Conservation (phyloP, 768 basidiomycete genomes). For the Pulveroboletus frians region DNA sequence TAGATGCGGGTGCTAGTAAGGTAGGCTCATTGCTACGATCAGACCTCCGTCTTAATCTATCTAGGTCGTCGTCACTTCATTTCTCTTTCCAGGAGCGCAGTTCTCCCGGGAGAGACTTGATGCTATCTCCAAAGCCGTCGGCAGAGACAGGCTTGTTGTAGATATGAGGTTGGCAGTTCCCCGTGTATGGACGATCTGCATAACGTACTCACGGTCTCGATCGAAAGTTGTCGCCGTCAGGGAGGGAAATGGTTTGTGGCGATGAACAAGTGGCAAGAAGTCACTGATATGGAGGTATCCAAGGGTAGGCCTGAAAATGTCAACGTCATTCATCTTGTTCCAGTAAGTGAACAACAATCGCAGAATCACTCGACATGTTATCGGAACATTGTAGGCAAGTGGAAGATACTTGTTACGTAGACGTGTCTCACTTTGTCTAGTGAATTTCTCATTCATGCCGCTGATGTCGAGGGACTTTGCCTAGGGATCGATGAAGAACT, state of each 20-base stretch:
- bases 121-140: constrained; percentile 55
- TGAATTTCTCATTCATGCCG: constrained; percentile 93
- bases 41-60: constrained; percentile 6
- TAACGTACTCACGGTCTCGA: neutral
- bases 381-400: constrained; percentile 76
- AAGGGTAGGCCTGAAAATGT: constrained; percentile 47
- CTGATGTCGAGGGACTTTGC: constrained; percentile 97
- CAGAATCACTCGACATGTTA: constrained; percentile 75
- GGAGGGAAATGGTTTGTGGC: constrained; percentile 85
- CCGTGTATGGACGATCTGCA: neutral
- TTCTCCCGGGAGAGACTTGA: constrained; percentile 74
- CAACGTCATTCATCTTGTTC: neutral
- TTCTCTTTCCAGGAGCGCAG: constrained; percentile 78
- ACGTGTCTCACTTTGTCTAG: constrained; percentile 37
- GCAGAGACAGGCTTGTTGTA: constrained; percentile 85
- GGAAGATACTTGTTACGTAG: neutral
- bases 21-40: constrained; percentile 34
- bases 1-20: constrained; percentile 87
- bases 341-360: neutral
- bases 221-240: constrained; percentile 70
- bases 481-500: constrained; percentile 92
- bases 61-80: constrained; percentile 97
- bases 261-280: constrained; percentile 98
- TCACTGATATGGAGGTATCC: constrained; percentile 91
- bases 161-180: constrained; percentile 73